Evolutionary conservation across 129 eudicot species (phyloP).

Genomic region (Helianthus annuus): DNA sequence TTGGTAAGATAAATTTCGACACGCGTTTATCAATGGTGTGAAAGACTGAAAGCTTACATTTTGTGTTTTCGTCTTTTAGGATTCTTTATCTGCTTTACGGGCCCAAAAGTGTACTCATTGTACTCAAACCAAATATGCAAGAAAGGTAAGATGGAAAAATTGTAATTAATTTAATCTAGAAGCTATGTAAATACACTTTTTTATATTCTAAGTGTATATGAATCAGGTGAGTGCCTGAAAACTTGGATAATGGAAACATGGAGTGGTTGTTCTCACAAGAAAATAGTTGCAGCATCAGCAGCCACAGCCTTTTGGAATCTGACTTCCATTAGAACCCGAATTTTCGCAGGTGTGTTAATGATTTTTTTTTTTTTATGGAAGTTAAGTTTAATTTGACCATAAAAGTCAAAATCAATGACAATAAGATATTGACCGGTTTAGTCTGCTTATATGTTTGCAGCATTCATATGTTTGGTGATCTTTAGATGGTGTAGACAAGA

Average conservation of each 20-base stretch:
- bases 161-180: background rate
- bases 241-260: slow-evolving; percentile 55
- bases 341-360: slow-evolving; percentile 59
- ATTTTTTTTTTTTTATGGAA: background rate
- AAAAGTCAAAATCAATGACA: background rate
- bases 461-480: slow-evolving; percentile 56
- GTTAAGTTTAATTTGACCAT: background rate
- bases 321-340: slow-evolving; percentile 64
- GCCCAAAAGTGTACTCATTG: slow-evolving; percentile 69
- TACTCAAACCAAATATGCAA: slow-evolving; percentile 60
- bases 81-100: slow-evolving; percentile 73
- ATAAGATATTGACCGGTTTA: too few species aligned
- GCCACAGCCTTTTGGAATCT: slow-evolving; percentile 88
- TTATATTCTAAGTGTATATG: background rate
- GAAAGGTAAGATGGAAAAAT: slow-evolving; percentile 43
- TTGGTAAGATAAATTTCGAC: slow-evolving; percentile 50
- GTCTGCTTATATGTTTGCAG: slow-evolving; percentile 8
- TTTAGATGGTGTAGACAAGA: slow-evolving; percentile 51
- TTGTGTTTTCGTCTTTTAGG: slow-evolving; percentile 45
- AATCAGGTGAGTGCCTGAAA: slow-evolving; percentile 53
- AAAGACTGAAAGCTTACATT: slow-evolving; percentile 4
- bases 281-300: slow-evolving; percentile 61
- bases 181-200: background rate
- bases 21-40: background rate
- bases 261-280: slow-evolving; percentile 86